Evolutionary conservation across 2,329 filamentous ascomycete species (phyloP), one percentile per base, ranked within the genome.

Genomic region (Phialophora expanda): DNA sequence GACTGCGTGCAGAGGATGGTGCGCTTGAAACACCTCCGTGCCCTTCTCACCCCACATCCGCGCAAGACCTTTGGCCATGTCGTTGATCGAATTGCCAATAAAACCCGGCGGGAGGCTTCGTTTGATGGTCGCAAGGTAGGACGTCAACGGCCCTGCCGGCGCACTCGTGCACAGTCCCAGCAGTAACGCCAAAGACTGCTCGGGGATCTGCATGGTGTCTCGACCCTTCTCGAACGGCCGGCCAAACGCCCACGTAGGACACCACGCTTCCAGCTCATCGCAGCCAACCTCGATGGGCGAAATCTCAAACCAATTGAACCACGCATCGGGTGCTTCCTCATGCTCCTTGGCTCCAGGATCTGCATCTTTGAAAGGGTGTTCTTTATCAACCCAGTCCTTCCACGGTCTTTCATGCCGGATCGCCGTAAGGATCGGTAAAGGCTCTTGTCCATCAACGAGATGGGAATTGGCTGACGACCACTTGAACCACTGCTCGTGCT

Each of bases 281-380:
- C 76, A 77, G 30, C 75, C 75, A 38, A 77, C 68, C 65, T 77
- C 75, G 64, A 76, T 76, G 0, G 76, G 76, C 4, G 73, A 75
- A 60, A 76, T 70, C 64, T 76, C 74, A 62, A 74, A 76, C 74
- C 75, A 78, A 56, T 77, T 76, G 65, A 76, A 78, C 75, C 75
- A 77, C 38, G 73, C 71, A 70, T 78, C 76, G 55, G 72, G 64
- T 11, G 66, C 66, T 20, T 67, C 62, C n/a, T 61, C 30, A 34
- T 67, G 66, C 48, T 67, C 66, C 56, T 63, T 63, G 12, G 46
- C 56, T 24, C 46, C 30, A 14, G 66, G 66, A 54, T 67, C 62
- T 50, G 54, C 58, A 28, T 67, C 51, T 54, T 59, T 65, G 46
- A 67, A 67, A 1, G 66, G 66, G 28, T 65, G 62, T 41, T 61